Conservation (phyloP, 169 alveolate genomes). For the Cyclospora cayetanensis region DNA sequence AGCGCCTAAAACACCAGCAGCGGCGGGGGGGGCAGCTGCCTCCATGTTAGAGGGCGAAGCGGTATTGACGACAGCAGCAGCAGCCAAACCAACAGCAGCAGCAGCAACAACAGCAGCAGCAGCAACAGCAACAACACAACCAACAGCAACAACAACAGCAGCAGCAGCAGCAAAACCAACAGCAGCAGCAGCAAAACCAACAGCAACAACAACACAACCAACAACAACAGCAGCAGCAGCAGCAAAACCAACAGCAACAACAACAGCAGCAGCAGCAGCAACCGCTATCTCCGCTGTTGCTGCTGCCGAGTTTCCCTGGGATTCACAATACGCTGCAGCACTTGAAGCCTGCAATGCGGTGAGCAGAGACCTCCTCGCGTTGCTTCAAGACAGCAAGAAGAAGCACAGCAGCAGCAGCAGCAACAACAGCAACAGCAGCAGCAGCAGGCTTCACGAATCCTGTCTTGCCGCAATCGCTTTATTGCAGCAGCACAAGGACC, state of each 20-base stretch:
- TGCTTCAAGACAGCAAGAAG: conserved; percentile 35
- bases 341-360: conserved; percentile 37
- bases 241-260: conserved; percentile 18
- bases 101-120: conserved; percentile 4
- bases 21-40: too few species aligned
- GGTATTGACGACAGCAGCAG: not conserved
- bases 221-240: not conserved
- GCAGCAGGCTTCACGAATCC: conserved; percentile 26
- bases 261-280: conserved; percentile 55
- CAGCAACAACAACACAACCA: not conserved
- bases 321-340: not conserved
- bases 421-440: conserved; percentile 47
- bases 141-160: not conserved
- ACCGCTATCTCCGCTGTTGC: too few species aligned
- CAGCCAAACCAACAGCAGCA: not conserved
- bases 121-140: not conserved
- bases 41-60: too few species aligned
- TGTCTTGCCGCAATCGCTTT: conserved; percentile 31
- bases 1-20: too few species aligned
- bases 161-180: not conserved
- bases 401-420: conserved; percentile 50
- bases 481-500: conserved; percentile 50
- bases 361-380: not conserved
- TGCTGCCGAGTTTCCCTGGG: conserved; percentile 37
- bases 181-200: not conserved